Evolutionary conservation across 805 yeast genomes (phyloP).

Genomic region (Zygosaccharomyces gambellarensis): DNA sequence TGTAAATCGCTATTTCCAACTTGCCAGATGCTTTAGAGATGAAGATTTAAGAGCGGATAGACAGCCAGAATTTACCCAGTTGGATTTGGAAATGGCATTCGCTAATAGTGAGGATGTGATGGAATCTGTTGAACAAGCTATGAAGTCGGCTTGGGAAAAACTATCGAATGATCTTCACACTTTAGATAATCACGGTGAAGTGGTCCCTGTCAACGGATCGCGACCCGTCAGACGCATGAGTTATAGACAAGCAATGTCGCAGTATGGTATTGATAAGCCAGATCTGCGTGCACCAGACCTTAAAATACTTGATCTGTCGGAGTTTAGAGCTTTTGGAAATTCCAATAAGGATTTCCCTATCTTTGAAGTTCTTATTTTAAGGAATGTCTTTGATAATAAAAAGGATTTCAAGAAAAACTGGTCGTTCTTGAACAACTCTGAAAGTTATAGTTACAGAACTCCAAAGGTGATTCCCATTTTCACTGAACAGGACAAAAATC

Average conservation of each 20-base stretch:
- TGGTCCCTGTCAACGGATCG: constrained; percentile 17
- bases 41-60: constrained; percentile 93
- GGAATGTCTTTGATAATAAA: constrained; percentile 40
- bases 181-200: constrained; percentile 22
- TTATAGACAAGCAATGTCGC: constrained; percentile 63
- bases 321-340: constrained; percentile 33
- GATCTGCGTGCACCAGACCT: constrained; percentile 65
- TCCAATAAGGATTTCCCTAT: constrained; percentile 53
- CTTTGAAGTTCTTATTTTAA: constrained; percentile 67
- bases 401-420: constrained; percentile 35
- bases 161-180: constrained; percentile 37
- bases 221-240: constrained; percentile 43
- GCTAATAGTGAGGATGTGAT: constrained; percentile 66
- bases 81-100: constrained; percentile 93
- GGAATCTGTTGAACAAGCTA: constrained; percentile 53
- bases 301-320: constrained; percentile 46
- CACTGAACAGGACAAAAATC: constrained; percentile 34
- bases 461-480: constrained; percentile 55
- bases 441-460: constrained; percentile 49
- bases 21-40: constrained; percentile 93
- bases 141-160: constrained; percentile 51
- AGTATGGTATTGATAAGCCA: constrained; percentile 91
- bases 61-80: constrained; percentile 96
- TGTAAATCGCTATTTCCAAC: constrained; percentile 75
- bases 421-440: constrained; percentile 36